Evolutionary conservation across 495 filamentous ascomycete genomes (phyloP), one percentile per base, ranked within the genome.

Genomic region (Trichoderma virens): DNA sequence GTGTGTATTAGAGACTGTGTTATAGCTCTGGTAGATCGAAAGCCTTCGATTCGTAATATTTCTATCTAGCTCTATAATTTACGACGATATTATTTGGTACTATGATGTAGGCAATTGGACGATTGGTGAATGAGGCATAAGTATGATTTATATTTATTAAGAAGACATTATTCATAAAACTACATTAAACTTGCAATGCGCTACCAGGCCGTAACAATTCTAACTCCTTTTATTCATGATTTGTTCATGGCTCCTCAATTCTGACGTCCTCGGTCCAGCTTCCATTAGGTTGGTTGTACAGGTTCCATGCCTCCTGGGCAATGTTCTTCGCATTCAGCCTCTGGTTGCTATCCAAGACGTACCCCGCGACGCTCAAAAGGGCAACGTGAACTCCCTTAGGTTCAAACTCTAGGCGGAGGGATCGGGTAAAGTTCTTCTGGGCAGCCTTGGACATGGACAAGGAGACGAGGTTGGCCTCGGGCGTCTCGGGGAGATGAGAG

Each of bases 391-490:
- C 70, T 35, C 74, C 77, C 38, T 68, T 62, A 7, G 67, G 39
- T 4, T 51, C 65, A 47, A 72, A 76, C 6, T 69, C 66, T 54
- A 69, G 54, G 25, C 67, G 56, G 39, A 80, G 61, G 41, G 67
- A 72, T 62, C 71, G 66, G 54, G 76, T 70, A 51, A 79, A 63
- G 65, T 75, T 79, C 20, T 72, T 64, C 65, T 80, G 78, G 5
- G 76, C 72, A 0, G 76, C 74, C 67, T 80, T 80, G 41, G 67
- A 70, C 34, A 80, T 61, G n/a, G 72, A 75, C 27, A 80, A 67
- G 0, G 74, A 69, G 51, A 80, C 76, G 20, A 79, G 61, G 39
- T 71, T 60, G 9, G 75, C 76, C 43, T 74, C 67, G 0, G 77
- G 77, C 13, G 72, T 35, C 31, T 68, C 63, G 43, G 71, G 71